Evolutionary conservation across 1,284 basidiomycete genomes (phyloP).

Genomic region (Ustilago shanxiensis): DNA sequence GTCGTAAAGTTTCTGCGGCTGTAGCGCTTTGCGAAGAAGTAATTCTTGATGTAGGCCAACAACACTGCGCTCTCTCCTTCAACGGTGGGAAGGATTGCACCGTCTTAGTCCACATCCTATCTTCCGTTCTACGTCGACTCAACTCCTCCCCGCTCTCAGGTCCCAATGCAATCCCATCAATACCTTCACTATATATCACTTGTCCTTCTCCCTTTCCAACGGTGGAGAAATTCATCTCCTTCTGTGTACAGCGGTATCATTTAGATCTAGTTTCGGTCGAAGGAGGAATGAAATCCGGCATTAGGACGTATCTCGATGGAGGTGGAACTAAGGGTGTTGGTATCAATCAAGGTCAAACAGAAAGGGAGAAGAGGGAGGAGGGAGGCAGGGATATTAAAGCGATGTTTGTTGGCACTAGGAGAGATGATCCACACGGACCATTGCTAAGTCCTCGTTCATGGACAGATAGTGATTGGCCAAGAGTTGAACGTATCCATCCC

Average conservation of each 20-base stretch:
- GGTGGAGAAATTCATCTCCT: slow-evolving; percentile 85
- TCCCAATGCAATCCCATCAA: slow-evolving; percentile 71
- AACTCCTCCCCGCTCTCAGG: neutral
- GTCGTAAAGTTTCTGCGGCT: slow-evolving; percentile 48
- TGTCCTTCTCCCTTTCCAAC: slow-evolving; percentile 86
- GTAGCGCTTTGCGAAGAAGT: slow-evolving; percentile 60
- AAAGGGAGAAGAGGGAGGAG: neutral
- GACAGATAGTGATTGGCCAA: slow-evolving; percentile 79
- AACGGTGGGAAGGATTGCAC: slow-evolving; percentile 98
- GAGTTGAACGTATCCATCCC: slow-evolving; percentile 90
- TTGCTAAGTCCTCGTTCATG: slow-evolving; percentile 40
- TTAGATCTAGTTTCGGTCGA: slow-evolving; percentile 83
- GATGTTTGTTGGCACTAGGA: slow-evolving; percentile 88
- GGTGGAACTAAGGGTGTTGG: slow-evolving; percentile 67
- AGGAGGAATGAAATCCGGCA: slow-evolving; percentile 84
- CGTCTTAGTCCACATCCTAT: slow-evolving; percentile 89
- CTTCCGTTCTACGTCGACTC: slow-evolving; percentile 76
- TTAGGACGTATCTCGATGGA: slow-evolving; percentile 77
- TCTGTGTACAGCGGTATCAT: slow-evolving; percentile 77
- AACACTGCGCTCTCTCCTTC: slow-evolving; percentile 78
- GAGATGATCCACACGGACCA: slow-evolving; percentile 87
- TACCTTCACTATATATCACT: slow-evolving; percentile 88
- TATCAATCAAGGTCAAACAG: neutral
- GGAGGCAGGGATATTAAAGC: slow-evolving; percentile 74
- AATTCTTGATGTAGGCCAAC: slow-evolving; percentile 55